These are phyloP conservation scores for Limtongozyma cylindracea DNA, from an alignment of 805 yeast species.

Conservation along the genomic window DNA sequence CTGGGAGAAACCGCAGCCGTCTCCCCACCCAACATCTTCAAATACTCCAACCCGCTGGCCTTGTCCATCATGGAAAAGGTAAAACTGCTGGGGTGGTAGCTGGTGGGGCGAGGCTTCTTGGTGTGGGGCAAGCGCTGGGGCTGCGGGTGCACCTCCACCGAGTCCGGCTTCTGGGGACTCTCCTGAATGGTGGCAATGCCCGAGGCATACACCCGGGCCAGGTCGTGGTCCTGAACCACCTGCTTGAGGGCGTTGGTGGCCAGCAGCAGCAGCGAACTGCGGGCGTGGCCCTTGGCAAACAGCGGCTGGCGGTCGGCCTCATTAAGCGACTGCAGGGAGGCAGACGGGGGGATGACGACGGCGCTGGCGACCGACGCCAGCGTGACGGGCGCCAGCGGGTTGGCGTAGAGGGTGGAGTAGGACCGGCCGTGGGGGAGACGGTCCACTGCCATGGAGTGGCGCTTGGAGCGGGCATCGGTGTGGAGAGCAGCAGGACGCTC, in stretches of 20 bases:
- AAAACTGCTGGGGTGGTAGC: constrained; percentile 48
- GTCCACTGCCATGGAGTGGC: constrained; percentile 13
- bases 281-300: no score
- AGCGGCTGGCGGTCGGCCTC: no score
- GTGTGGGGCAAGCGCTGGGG: constrained; percentile 13
- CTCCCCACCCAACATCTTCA: no score
- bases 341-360: constrained; percentile 22
- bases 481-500: constrained; percentile 1
- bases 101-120: constrained; percentile 60
- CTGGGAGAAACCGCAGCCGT: constrained; percentile 1
- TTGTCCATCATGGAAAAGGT: constrained; percentile 6
- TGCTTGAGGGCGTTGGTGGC: no score
- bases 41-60: constrained; percentile 1
- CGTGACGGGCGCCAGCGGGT: constrained; percentile 52
- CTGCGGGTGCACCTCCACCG: constrained; percentile 2
- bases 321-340: no score
- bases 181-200: constrained; percentile 12
- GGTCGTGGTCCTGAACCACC: no score
- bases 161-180: constrained; percentile 8
- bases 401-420: constrained; percentile 12
- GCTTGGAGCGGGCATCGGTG: constrained; percentile 8
- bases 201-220: constrained; percentile 3
- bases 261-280: no score
- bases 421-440: no score
- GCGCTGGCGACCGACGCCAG: constrained; percentile 30